A percentile compares a stretch with the other conserved stretches of the same genome.
phyloP scores from a whole-genome alignment of 192 early-diverging fungal genomes.

The Coemansia sp. region DNA sequence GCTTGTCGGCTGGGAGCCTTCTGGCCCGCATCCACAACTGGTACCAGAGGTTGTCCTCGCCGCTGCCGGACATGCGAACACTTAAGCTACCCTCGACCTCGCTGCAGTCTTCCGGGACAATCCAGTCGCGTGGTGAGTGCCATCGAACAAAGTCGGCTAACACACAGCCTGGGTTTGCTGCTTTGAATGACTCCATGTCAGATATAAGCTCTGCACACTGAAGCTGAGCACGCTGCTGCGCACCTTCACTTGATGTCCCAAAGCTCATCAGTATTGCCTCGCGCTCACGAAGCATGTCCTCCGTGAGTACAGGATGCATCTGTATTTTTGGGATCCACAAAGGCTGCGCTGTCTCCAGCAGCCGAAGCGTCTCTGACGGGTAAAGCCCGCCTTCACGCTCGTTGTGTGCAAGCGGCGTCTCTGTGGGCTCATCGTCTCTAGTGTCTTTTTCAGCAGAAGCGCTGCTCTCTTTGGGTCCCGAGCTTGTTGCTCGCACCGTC shows the following conservation, averaged over 20 bases:
- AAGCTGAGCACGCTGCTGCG: slow-evolving; percentile 69
- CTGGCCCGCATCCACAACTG: slow-evolving; percentile 73
- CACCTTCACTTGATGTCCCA: slow-evolving; percentile 70
- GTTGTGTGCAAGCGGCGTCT: background rate
- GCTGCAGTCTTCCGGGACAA: slow-evolving; percentile 57
- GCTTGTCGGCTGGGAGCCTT: slow-evolving; percentile 63
- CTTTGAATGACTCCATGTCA: slow-evolving; percentile 94
- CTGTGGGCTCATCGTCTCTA: background rate
- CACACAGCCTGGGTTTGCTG: slow-evolving; percentile 77
- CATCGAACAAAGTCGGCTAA: slow-evolving; percentile 92
- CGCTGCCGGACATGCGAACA: slow-evolving; percentile 66
- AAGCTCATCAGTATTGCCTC: slow-evolving; percentile 75
- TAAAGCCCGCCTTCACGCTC: slow-evolving; percentile 56
- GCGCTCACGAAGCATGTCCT: slow-evolving; percentile 85
- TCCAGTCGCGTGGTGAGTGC: slow-evolving; percentile 95
- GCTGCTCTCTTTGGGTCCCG: background rate
- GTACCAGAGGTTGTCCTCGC: slow-evolving; percentile 80
- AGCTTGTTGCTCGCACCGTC: background rate
- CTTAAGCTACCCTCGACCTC: slow-evolving; percentile 59
- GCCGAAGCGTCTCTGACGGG: slow-evolving; percentile 45
- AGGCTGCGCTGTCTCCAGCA: slow-evolving; percentile 61
- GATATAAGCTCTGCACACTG: slow-evolving; percentile 68
- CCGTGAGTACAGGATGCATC: slow-evolving; percentile 76
- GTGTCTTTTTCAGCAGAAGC: background rate
- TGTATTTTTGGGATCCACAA: slow-evolving; percentile 72